phyloP scores from a whole-genome alignment of 192 early-diverging fungal genomes.

The Geranomyces michiganensis region DNA sequence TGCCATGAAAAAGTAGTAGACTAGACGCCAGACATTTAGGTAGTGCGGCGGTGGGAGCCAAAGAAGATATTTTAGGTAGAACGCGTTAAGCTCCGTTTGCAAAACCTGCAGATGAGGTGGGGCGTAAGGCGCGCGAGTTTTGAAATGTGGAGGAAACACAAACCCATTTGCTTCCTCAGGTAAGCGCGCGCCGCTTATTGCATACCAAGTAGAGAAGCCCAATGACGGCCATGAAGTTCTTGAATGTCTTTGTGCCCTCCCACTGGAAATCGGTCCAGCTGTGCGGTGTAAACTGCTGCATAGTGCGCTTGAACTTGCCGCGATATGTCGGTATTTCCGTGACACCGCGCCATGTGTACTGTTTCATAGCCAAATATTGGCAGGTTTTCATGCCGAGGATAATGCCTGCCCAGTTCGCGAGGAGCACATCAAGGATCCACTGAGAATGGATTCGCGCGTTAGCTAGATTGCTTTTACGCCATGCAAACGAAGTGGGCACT shows the following conservation, averaged over 20 bases:
- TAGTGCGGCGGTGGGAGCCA: conserved; percentile 90
- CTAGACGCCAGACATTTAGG: conserved; percentile 75
- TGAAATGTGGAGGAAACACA: background rate
- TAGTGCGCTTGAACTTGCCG: conserved; percentile 85
- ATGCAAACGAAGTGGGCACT: conserved; percentile 1
- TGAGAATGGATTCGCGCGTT: too few species aligned
- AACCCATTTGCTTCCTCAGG: background rate
- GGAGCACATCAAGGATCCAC: conserved; percentile 92
- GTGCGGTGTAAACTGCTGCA: conserved; percentile 93
- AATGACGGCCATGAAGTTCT: conserved; percentile 82
- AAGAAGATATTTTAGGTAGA: conserved; percentile 91
- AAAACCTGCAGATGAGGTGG: conserved; percentile 61
- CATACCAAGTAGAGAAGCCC: conserved; percentile 71
- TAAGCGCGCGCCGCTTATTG: too few species aligned
- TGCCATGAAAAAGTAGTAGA: conserved; percentile 82
- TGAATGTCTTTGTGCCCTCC: conserved; percentile 85
- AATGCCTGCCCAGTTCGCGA: conserved; percentile 93
- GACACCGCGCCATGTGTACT: conserved; percentile 93
- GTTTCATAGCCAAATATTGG: conserved; percentile 94
- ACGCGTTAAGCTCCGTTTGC: conserved; percentile 87
- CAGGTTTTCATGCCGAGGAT: conserved; percentile 96
- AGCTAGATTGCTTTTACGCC: too few species aligned
- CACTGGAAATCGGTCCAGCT: conserved; percentile 93
- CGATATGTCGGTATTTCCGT: conserved; percentile 79
- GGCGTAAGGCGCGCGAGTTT: too few species aligned